Base-by-base conservation (phyloP, 2,329 filamentous ascomycete genomes). In the Verticillium klebahnii region DNA sequence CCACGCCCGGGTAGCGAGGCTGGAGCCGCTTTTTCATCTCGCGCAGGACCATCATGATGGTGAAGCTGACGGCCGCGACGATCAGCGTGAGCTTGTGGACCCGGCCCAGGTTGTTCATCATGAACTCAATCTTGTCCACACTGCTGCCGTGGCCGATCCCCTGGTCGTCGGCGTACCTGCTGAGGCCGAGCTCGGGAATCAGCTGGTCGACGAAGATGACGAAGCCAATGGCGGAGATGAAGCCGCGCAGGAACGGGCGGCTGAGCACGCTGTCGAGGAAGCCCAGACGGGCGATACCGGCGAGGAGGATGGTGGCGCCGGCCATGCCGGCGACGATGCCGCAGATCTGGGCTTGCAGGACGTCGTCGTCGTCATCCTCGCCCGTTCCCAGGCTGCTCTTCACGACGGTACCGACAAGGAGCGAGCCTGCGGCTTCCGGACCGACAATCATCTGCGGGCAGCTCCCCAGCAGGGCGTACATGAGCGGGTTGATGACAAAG, bases 121-220 rank as follows among this genome's bases (percentile, higher is more conserved):
- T 82, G 73, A 98, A 99, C 5, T 86, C 74, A 32, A 97, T 80
- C 77, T 98, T 98, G 64, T 94, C 89, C 57, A 95, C 82, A 59
- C 89, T 93, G 73, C 91, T 97, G 17, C 91, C 92, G 71, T 98
- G 94, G 54, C 85, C 85, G 2, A 93, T 85, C n/a, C 85, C 82
- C 2, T 74, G 72, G 17, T 89, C 77, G 59, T 85, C 86, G 0
- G 93, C 91, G 19, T 87, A 75, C 1, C 82, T 78, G 40, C 82
- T 83, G 25, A 99, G 82, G 0, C 95, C 95, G 69, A 96, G 83
- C 74, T 98, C 93, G 0, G 94, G 93, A 60, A 97, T 91, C 55
- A 97, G 79, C 76, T 99, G 95, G 73, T 98, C 95, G 39, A 98
- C 92, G 45, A 96, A 87, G 72, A 99, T 98, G 66, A 98, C 93